Conservation (phyloP, 768 basidiomycete genomes). For the Strobilomyces dryophilus region DNA sequence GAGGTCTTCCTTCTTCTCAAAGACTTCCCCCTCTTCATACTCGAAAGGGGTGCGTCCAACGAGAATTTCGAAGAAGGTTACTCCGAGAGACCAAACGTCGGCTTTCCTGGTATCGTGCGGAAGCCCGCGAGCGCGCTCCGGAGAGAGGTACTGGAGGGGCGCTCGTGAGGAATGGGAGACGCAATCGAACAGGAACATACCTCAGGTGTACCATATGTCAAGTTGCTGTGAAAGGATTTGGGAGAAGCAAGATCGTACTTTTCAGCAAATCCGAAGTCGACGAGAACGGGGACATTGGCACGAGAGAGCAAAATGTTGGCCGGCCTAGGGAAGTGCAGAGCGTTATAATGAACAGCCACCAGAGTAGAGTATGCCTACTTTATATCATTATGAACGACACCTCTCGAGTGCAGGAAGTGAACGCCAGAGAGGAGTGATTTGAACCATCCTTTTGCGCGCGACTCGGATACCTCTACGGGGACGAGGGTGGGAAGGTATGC, state of each 20-base stretch:
- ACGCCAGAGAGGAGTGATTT: constrained; percentile 76
- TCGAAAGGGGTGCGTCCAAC: constrained; percentile 92
- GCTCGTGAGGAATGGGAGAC: neutral
- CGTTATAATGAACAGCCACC: neutral
- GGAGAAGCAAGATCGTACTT: constrained; percentile 63
- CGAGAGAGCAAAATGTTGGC: constrained; percentile 88
- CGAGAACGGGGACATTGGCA: constrained; percentile 78
- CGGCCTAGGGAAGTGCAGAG: constrained; percentile 46
- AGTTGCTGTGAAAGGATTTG: constrained; percentile 75
- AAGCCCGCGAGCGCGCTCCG: constrained; percentile 83
- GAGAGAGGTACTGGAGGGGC: constrained; percentile 72
- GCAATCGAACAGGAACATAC: constrained; percentile 34
- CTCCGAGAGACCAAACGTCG: constrained; percentile 80
- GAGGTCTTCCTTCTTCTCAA: constrained; percentile 73
- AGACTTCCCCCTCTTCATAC: constrained; percentile 71
- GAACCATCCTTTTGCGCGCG: constrained; percentile 78
- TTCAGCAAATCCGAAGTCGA: constrained; percentile 97
- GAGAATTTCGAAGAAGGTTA: constrained; percentile 94
- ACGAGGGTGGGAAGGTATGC: constrained; percentile 81
- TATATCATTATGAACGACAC: constrained; percentile 91
- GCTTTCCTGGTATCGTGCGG: constrained; percentile 93
- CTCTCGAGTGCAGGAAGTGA: constrained; percentile 77
- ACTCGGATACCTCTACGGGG: constrained; percentile 83
- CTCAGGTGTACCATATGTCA: constrained; percentile 90
- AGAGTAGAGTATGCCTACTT: constrained; percentile 55